phyloP scores from a whole-genome alignment of 108 stramenopile genomes.

The Skeletonema costatum region DNA sequence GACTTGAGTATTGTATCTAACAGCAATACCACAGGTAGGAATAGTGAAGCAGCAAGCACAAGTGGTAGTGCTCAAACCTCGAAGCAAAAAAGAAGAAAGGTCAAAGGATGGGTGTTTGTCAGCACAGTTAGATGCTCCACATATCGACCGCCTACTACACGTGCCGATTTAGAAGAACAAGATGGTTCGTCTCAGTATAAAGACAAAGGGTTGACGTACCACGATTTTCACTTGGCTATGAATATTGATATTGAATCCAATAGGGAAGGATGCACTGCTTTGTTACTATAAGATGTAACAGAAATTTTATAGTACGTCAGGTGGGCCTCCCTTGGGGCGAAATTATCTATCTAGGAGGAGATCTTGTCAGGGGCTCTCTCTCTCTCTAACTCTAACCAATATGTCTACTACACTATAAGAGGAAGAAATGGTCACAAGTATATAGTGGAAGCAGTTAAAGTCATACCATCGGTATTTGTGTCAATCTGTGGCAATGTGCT shows the following conservation, averaged over 20 bases:
- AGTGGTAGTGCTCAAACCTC: not conserved
- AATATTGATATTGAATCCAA: conserved; percentile 40
- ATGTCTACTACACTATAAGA: no score
- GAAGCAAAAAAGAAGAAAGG: conserved; percentile 13
- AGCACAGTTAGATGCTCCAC: conserved; percentile 46
- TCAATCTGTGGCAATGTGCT: no score
- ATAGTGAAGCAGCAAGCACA: not conserved
- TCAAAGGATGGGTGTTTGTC: conserved; percentile 42
- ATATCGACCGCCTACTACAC: conserved; percentile 24
- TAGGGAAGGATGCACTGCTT: conserved; percentile 7
- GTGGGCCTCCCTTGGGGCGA: no score
- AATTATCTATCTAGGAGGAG: no score
- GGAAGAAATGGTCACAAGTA: no score
- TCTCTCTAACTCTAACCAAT: no score
- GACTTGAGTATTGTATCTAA: conserved; percentile 20
- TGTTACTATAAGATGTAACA: not conserved
- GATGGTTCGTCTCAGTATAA: not conserved
- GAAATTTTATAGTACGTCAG: not conserved
- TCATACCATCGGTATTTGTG: no score
- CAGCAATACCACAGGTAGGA: not conserved
- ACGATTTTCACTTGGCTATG: conserved; percentile 55
- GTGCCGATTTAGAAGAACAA: not conserved
- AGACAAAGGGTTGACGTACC: conserved; percentile 45
- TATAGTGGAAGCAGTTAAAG: no score
- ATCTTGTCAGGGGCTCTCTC: no score